Evolutionary conservation across 2,329 filamentous ascomycete species (phyloP).

Genomic region (Penicillium sp.): DNA sequence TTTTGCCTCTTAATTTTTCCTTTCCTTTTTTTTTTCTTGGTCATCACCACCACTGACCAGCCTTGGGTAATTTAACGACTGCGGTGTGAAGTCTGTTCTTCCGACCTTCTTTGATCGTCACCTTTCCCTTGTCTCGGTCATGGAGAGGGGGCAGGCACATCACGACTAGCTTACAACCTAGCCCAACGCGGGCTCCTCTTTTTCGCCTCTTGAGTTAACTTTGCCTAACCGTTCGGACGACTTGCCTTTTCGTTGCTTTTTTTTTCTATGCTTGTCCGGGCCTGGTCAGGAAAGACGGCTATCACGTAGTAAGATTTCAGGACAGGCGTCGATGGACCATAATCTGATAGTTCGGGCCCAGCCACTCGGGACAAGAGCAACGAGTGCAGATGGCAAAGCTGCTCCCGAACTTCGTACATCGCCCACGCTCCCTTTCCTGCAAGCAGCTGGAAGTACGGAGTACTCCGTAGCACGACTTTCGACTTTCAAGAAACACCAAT

Average conservation of each 20-base stretch:
- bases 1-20: neutral
- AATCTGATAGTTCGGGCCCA: conserved; percentile 28
- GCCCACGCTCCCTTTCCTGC: neutral
- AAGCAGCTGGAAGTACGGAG: neutral
- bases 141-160: conserved; percentile 4
- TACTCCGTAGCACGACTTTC: neutral
- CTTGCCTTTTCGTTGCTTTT: conserved; percentile 20
- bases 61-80: conserved; percentile 8
- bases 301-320: conserved; percentile 21
- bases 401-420: neutral
- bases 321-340: conserved; percentile 22
- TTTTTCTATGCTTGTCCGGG: conserved; percentile 8
- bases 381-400: neutral
- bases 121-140: conserved; percentile 5
- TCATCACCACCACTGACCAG: neutral
- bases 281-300: neutral
- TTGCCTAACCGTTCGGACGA: conserved; percentile 11
- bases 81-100: conserved; percentile 9
- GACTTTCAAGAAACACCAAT: neutral
- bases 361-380: conserved; percentile 6
- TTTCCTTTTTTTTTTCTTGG: conserved; percentile 3
- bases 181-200: conserved; percentile 8
- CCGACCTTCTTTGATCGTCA: conserved; percentile 11
- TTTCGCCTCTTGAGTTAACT: conserved; percentile 14
- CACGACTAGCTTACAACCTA: conserved; percentile 1